These are phyloP conservation scores for Triticum monococcum DNA, from an alignment of 176 grass and related monocot genomes.

Conservation along the genomic window DNA sequence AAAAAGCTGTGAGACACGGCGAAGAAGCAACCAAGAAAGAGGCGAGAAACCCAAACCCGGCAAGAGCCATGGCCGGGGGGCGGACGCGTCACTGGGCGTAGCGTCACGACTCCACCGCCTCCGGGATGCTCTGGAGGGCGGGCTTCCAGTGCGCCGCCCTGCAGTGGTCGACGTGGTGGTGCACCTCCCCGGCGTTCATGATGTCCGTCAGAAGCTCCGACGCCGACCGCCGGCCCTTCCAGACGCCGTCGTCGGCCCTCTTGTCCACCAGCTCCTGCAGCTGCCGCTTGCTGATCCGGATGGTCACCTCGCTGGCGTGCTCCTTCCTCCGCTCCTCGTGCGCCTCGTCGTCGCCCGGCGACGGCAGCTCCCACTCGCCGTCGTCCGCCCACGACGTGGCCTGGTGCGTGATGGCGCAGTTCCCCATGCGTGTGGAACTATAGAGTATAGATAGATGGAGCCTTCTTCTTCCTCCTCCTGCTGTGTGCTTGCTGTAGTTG, in stretches of 20 bases:
- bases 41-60: neutral
- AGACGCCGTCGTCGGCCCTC: neutral
- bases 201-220: constrained; percentile 52
- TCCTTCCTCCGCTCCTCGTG: neutral
- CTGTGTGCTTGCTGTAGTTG: neutral
- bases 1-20: neutral
- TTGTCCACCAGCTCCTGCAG: constrained; percentile 58
- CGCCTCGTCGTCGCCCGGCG: neutral
- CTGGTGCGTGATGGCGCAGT: constrained; percentile 52
- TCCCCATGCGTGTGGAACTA: constrained; percentile 34
- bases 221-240: constrained; percentile 23
- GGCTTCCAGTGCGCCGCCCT: constrained; percentile 51
- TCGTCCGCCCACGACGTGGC: constrained; percentile 63
- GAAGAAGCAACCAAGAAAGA: neutral
- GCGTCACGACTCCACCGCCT: constrained; percentile 42
- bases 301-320: constrained; percentile 51
- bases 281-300: constrained; percentile 58
- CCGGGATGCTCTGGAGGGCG: constrained; percentile 61
- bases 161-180: constrained; percentile 36
- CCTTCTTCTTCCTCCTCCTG: neutral
- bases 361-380: constrained; percentile 48
- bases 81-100: neutral
- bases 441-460: neutral
- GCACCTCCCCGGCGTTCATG: constrained; percentile 58
- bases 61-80: neutral